Evolutionary conservation across 2,329 filamentous ascomycete genomes (phyloP), one percentile per base, ranked within the genome.

Genomic region (Arthrinium phaeospermum): DNA sequence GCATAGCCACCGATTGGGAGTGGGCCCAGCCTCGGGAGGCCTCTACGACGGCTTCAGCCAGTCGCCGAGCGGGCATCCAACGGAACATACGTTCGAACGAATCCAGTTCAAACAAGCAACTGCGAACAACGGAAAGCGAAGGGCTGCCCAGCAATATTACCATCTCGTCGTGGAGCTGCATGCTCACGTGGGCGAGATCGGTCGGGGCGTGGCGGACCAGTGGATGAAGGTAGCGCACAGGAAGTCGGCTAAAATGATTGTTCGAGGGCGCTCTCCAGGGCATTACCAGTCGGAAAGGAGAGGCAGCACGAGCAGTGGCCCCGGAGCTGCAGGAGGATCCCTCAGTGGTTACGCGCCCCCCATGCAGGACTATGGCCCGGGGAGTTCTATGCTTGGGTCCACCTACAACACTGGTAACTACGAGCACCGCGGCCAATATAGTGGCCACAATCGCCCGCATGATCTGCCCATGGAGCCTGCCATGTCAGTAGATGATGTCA

Each of bases 81-180:
- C 84, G 8, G 89, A 91, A 75, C 87, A 90, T 74, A 90, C 87
- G 0, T 98, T 97, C 79, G 95, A 98, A 80, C 91, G 95, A 14
- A 96, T 98, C 70, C 95, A 98, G 78, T 98, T 98, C 88, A 97
- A 97, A 81, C 94, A 94, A 75, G 95, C 95, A 1, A 98, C 95
- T 0, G 94, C 94, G 34, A 98, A 98, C 84, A 98, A 98, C 76
- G 95, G 95, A 67, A 97, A 97, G 81, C 89, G 95, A 76, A 88
- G 95, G 72, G 95, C 95, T 1, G 94, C 95, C 24, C 95, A 98
- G 79, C 95, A 98, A 77, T 97, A 95, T 81, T 98, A 97, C 79
- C 94, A 96, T 77, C 87, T 98, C n/a, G 90, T 97, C 67, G 92
- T 97, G 4, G 94, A 97, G 80, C 89, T 97, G 0, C 94, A 91